Evolutionary conservation across 2,329 filamentous ascomycete species (phyloP).

Genomic region (Diaporthe nobilis): DNA sequence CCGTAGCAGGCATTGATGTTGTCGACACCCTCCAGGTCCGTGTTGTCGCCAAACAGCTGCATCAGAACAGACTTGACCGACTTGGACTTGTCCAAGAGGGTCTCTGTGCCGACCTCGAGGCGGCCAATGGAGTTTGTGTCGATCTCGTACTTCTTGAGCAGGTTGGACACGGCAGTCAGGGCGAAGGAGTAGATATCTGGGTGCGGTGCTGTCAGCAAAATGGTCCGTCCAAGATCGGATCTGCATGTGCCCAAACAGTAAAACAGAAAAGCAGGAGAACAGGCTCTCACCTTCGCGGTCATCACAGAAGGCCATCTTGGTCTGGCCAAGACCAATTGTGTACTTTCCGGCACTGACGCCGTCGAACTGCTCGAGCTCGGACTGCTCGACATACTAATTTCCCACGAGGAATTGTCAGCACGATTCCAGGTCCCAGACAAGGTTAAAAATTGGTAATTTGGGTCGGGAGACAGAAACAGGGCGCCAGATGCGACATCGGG

Average conservation of each 20-base stretch:
- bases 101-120: slow-evolving; percentile 89
- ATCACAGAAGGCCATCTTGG: slow-evolving; percentile 93
- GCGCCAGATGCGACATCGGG: slow-evolving; percentile 6
- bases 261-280: neutral
- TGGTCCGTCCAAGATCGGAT: neutral
- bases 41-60: slow-evolving; percentile 88
- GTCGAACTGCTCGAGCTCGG: slow-evolving; percentile 88
- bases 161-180: slow-evolving; percentile 82
- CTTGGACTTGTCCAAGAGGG: slow-evolving; percentile 90
- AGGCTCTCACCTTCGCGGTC: slow-evolving; percentile 81
- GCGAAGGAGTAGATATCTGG: slow-evolving; percentile 90
- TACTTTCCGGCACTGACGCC: slow-evolving; percentile 87
- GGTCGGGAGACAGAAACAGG: neutral
- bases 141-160: slow-evolving; percentile 87
- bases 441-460: neutral
- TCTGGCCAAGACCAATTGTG: slow-evolving; percentile 92
- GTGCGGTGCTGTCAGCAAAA: slow-evolving; percentile 22
- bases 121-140: slow-evolving; percentile 83
- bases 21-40: slow-evolving; percentile 87
- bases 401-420: slow-evolving; percentile 31
- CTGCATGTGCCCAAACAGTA: neutral
- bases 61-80: slow-evolving; percentile 91
- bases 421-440: neutral
- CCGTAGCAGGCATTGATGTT: slow-evolving; percentile 90
- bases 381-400: slow-evolving; percentile 85